Percentiles rank a stretch among this genome's conserved stretches.
phyloP scores from a whole-genome alignment of 1,284 basidiomycete species.

The Hymenochaete sp. region DNA sequence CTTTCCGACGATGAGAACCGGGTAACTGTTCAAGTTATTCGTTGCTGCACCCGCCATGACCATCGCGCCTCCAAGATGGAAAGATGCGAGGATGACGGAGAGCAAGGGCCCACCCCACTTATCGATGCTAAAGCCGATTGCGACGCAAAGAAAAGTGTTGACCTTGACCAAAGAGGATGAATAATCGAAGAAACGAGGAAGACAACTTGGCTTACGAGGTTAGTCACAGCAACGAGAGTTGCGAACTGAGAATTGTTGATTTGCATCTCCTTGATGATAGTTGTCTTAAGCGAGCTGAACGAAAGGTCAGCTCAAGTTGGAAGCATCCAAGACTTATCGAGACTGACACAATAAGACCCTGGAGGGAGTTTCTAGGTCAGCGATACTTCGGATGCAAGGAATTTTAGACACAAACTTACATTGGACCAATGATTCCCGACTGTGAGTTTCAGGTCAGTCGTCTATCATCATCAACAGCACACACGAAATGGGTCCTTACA shows the following conservation, averaged over 20 bases:
- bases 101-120: slow-evolving; percentile 34
- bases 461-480: neutral
- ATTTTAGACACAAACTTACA: slow-evolving; percentile 22
- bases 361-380: neutral
- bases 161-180: slow-evolving; percentile 23
- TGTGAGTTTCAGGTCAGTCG: slow-evolving; percentile 18
- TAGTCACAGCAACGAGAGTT: slow-evolving; percentile 37
- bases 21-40: slow-evolving; percentile 34
- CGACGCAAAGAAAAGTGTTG: slow-evolving; percentile 38
- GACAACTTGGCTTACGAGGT: slow-evolving; percentile 27
- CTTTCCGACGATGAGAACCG: slow-evolving; percentile 35
- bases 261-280: slow-evolving; percentile 34
- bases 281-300: slow-evolving; percentile 33
- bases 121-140: slow-evolving; percentile 36
- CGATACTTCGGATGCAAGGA: neutral
- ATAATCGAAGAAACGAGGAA: neutral
- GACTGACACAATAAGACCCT: slow-evolving; percentile 34
- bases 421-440: slow-evolving; percentile 42
- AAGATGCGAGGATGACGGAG: slow-evolving; percentile 31
- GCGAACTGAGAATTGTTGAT: slow-evolving; percentile 42
- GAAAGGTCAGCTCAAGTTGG: slow-evolving; percentile 5
- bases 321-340: neutral
- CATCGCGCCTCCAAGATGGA: slow-evolving; percentile 29
- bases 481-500: slow-evolving; percentile 24
- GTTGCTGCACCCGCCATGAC: slow-evolving; percentile 36